Conservation (phyloP, 805 yeast genomes). For the Lachancea waltii region DNA sequence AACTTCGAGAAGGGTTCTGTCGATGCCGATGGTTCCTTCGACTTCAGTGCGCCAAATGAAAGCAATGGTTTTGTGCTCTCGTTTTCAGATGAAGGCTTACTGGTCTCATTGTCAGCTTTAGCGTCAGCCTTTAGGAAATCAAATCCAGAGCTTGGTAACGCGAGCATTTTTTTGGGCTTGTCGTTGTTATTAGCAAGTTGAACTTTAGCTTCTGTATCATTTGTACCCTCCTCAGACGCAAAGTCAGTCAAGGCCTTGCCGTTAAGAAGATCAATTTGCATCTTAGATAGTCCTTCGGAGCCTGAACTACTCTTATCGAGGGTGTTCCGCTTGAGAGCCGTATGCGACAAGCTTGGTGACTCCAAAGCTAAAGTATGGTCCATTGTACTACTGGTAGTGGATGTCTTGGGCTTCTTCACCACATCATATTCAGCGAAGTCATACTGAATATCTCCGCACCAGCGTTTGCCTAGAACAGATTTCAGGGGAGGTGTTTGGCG, state of each 20-base stretch:
- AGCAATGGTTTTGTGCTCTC: neutral
- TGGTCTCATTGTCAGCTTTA: neutral
- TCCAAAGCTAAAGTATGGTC: slow-evolving; percentile 6
- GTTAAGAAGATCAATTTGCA: slow-evolving; percentile 6
- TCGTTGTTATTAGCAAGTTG: neutral
- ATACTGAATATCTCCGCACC: slow-evolving; percentile 30
- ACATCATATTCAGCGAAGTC: slow-evolving; percentile 24
- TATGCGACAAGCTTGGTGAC: slow-evolving; percentile 12
- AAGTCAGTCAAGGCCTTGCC: slow-evolving; percentile 6
- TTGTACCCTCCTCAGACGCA: neutral
- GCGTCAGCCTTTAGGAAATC: slow-evolving; percentile 27
- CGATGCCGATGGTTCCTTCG: too few species aligned
- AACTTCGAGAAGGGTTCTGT: too few species aligned
- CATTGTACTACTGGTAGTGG: neutral
- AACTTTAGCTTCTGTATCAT: slow-evolving; percentile 1
- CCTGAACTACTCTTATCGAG: neutral
- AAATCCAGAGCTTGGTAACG: slow-evolving; percentile 29
- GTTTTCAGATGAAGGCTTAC: too few species aligned
- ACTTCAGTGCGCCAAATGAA: too few species aligned
- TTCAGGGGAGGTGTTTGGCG: neutral
- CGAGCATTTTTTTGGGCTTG: slow-evolving; percentile 6
- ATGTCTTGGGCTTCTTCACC: slow-evolving; percentile 9
- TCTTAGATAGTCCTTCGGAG: slow-evolving; percentile 5
- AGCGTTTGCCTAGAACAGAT: slow-evolving; percentile 14
- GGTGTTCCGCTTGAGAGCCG: slow-evolving; percentile 4